Evolutionary conservation across 1,139 yeast species (phyloP).

Genomic region (Candida tetrigidarum): DNA sequence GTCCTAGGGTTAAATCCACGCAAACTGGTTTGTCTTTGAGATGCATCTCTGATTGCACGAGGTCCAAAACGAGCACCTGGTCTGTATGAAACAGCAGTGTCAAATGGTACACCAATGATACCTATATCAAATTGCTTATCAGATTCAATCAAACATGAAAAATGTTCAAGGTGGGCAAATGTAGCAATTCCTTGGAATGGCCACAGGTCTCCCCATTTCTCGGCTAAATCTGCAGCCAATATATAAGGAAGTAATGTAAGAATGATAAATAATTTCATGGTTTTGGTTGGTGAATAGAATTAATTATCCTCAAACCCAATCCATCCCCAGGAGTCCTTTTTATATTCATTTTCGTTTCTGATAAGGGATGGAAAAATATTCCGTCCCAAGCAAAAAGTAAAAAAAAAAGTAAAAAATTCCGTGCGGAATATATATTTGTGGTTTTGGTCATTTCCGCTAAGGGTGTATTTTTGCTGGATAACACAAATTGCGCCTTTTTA

Average conservation of each 20-base stretch:
- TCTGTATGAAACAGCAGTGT: slow-evolving; percentile 73
- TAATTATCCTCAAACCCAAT: no score
- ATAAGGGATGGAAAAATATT: not conserved
- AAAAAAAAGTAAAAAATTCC: slow-evolving; percentile 1
- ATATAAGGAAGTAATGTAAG: not conserved
- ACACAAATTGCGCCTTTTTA: no score
- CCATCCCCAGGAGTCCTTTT: no score
- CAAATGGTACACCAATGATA: slow-evolving; percentile 76
- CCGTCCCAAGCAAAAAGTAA: not conserved
- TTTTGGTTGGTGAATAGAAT: slow-evolving; percentile 4
- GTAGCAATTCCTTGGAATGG: slow-evolving; percentile 73
- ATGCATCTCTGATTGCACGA: slow-evolving; percentile 70
- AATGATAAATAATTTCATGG: slow-evolving; percentile 4
- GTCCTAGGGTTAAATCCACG: slow-evolving; percentile 76
- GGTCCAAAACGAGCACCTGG: slow-evolving; percentile 87
- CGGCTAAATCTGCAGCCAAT: slow-evolving; percentile 39
- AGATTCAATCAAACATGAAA: slow-evolving; percentile 56
- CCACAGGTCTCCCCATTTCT: slow-evolving; percentile 68
- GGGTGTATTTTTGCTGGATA: no score
- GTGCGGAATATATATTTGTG: not conserved
- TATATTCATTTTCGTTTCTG: no score
- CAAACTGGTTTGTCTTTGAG: slow-evolving; percentile 68
- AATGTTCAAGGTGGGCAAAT: slow-evolving; percentile 70
- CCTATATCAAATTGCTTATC: slow-evolving; percentile 62
- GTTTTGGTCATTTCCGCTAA: not conserved